A percentile compares a stretch with the other conserved stretches of the same genome.
These are phyloP conservation scores for Trichothecium sympodiale DNA, from an alignment of 2,329 filamentous ascomycete species.

Conservation along the genomic window DNA sequence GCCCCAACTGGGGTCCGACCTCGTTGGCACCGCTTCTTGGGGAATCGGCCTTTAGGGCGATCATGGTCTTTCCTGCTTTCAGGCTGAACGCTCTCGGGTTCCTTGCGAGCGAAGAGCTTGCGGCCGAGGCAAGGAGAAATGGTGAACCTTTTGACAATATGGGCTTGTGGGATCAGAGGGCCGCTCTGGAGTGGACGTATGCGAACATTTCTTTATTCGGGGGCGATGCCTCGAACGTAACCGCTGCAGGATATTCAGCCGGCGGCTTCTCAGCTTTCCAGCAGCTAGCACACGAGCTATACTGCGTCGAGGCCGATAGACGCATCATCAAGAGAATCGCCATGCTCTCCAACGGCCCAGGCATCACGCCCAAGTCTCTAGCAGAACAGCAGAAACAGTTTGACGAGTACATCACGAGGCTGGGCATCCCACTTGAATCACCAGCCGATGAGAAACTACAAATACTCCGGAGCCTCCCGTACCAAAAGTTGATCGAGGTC, in stretches of 20 bases:
- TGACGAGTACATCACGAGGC: slow-evolving; percentile 23
- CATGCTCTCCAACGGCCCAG: slow-evolving; percentile 35
- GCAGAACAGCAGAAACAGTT: slow-evolving; percentile 27
- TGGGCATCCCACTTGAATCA: slow-evolving; percentile 11
- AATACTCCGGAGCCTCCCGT: slow-evolving; percentile 17
- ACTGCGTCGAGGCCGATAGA: slow-evolving; percentile 27
- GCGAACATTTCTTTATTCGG: slow-evolving; percentile 33
- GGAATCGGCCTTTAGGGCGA: no score
- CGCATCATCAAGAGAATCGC: no score
- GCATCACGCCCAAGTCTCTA: slow-evolving; percentile 28
- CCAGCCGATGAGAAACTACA: slow-evolving; percentile 20
- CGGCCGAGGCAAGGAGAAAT: slow-evolving; percentile 13
- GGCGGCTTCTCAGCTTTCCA: slow-evolving; percentile 33
- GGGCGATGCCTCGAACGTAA: slow-evolving; percentile 33
- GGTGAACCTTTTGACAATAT: no score
- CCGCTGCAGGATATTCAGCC: slow-evolving; percentile 29
- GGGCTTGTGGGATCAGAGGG: slow-evolving; percentile 35
- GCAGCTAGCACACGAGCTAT: slow-evolving; percentile 27
- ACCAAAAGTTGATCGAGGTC: slow-evolving; percentile 19
- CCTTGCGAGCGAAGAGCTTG: slow-evolving; percentile 26
- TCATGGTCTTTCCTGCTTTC: slow-evolving; percentile 35
- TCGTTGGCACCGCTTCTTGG: no score
- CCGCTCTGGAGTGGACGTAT: slow-evolving; percentile 39
- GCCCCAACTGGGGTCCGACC: slow-evolving; percentile 30
- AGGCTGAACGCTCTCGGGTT: slow-evolving; percentile 34